Conservation (phyloP, 2,329 filamentous ascomycete genomes). For the Penicillium italicum region DNA sequence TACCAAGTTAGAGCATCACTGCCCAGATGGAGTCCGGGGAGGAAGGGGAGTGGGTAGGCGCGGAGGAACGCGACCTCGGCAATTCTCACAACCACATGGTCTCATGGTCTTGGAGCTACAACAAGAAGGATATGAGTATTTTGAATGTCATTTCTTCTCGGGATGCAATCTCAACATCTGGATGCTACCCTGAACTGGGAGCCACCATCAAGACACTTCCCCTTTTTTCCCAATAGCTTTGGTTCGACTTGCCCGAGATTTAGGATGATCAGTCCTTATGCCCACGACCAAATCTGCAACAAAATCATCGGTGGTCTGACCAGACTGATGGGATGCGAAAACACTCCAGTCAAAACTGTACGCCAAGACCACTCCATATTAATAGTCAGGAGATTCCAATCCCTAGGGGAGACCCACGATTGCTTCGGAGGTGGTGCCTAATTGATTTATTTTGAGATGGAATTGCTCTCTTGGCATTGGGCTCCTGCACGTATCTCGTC, state of each 20-base stretch:
- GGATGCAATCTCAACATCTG: background rate
- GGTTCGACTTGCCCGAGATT: slow-evolving; percentile 43
- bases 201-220: background rate
- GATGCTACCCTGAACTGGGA: background rate
- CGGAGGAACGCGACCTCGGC: slow-evolving; percentile 4
- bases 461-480: slow-evolving; percentile 38
- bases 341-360: slow-evolving; percentile 38
- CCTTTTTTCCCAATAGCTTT: slow-evolving; percentile 23
- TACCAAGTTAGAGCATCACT: background rate
- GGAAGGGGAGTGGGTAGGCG: background rate
- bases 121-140: background rate
- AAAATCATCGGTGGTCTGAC: slow-evolving; percentile 46
- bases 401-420: slow-evolving; percentile 39
- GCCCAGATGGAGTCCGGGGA: background rate
- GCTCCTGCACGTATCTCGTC: slow-evolving; percentile 33
- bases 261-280: slow-evolving; percentile 40
- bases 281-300: slow-evolving; percentile 44
- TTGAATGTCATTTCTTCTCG: background rate
- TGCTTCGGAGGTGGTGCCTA: slow-evolving; percentile 42
- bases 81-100: background rate
- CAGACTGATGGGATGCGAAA: slow-evolving; percentile 45
- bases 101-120: background rate
- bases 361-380: slow-evolving; percentile 32
- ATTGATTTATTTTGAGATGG: slow-evolving; percentile 46
- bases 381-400: no score